Evolutionary conservation across 345 rosid genomes (phyloP).

Genomic region (Boechera stricta): DNA sequence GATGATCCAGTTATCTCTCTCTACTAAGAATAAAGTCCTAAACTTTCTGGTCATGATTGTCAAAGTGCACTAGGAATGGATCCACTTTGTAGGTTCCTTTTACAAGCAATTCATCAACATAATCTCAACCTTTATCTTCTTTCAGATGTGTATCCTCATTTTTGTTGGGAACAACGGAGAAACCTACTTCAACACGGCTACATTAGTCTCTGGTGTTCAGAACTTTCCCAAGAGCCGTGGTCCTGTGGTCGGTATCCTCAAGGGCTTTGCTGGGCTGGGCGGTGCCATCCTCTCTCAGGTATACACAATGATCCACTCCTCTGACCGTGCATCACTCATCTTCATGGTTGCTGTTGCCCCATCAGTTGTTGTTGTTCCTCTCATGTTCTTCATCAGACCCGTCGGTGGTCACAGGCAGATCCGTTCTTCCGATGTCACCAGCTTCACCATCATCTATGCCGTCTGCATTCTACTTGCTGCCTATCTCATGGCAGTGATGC

Average conservation of each 20-base stretch:
- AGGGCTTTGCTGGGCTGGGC: slow-evolving; percentile 88
- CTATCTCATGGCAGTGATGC: slow-evolving; percentile 85
- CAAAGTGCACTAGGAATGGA: not conserved
- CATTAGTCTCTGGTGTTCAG: slow-evolving; percentile 87
- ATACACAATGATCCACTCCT: slow-evolving; percentile 70
- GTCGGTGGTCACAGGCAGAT: slow-evolving; percentile 87
- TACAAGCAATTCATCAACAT: not conserved
- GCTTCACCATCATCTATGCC: slow-evolving; percentile 64
- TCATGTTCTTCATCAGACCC: slow-evolving; percentile 84
- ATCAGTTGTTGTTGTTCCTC: slow-evolving; percentile 62
- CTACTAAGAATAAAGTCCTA: not conserved
- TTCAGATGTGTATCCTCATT: slow-evolving; percentile 89
- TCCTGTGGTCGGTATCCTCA: slow-evolving; percentile 89
- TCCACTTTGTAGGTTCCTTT: not conserved
- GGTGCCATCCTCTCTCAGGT: slow-evolving; percentile 89
- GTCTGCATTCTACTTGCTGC: slow-evolving; percentile 81
- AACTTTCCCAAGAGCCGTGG: slow-evolving; percentile 93
- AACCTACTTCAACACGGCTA: slow-evolving; percentile 90
- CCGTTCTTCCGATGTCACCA: slow-evolving; percentile 59
- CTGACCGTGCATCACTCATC: slow-evolving; percentile 78
- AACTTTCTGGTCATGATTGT: slow-evolving; percentile 34
- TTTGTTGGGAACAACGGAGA: slow-evolving; percentile 87
- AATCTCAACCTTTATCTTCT: slow-evolving; percentile 40
- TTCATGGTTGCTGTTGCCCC: slow-evolving; percentile 96
- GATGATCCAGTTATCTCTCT: not conserved